Evolutionary conservation across 2,329 filamentous ascomycete species (phyloP).

Genomic region (Venturiaceae sp.): DNA sequence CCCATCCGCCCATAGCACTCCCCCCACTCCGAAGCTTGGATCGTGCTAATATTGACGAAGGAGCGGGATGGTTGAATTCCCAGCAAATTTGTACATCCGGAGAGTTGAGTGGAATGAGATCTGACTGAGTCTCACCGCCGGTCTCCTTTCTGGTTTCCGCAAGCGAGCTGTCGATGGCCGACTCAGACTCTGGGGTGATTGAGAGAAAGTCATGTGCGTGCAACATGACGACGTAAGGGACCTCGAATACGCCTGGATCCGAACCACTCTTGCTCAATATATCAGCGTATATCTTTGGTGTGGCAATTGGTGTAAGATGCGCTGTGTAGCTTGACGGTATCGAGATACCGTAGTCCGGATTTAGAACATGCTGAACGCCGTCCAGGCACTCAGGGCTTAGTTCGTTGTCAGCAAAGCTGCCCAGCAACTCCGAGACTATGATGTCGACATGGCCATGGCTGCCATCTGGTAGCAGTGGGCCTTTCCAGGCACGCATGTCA

Average conservation of each 20-base stretch:
- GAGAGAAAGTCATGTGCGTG: constrained; percentile 83
- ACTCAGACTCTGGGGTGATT: neutral
- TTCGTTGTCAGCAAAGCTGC: constrained; percentile 95
- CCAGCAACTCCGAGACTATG: constrained; percentile 84
- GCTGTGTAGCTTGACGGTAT: constrained; percentile 92
- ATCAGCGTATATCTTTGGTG: constrained; percentile 77
- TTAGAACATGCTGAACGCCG: constrained; percentile 86
- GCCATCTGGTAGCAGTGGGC: constrained; percentile 50
- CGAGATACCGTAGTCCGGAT: constrained; percentile 72
- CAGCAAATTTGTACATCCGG: constrained; percentile 63
- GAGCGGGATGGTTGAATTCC: constrained; percentile 72
- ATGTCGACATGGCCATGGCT: constrained; percentile 71
- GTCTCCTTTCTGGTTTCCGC: neutral
- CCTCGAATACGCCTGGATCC: constrained; percentile 70
- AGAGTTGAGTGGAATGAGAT: neutral
- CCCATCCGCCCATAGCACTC: constrained; percentile 58
- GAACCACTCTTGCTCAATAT: constrained; percentile 41
- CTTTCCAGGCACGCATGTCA: constrained; percentile 95
- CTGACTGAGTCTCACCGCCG: neutral
- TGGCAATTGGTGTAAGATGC: constrained; percentile 83
- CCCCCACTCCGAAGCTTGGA: constrained; percentile 49
- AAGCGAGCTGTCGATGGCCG: neutral
- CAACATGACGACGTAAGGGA: constrained; percentile 89
- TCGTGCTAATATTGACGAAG: constrained; percentile 45
- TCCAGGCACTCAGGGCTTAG: constrained; percentile 94